Evolutionary conservation across 2,329 filamentous ascomycete species (phyloP).

Genomic region (Davidsoniella virescens): DNA sequence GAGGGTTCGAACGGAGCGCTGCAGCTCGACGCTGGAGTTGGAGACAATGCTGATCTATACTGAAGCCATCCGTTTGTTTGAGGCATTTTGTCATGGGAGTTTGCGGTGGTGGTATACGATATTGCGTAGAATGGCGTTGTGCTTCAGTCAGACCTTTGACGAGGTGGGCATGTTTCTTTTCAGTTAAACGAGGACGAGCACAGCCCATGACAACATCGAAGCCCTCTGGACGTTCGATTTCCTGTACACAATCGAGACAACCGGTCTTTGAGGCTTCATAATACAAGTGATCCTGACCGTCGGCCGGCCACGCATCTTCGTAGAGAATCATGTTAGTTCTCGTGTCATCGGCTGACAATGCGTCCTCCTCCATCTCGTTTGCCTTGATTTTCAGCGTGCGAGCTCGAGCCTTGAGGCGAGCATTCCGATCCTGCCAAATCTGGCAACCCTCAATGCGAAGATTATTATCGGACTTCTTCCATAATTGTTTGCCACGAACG

Average conservation of each 20-base stretch:
- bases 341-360: too few relatives aligned
- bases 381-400: not conserved
- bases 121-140: not conserved
- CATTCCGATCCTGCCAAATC: not conserved
- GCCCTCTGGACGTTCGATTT: not conserved
- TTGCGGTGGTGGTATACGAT: too few relatives aligned
- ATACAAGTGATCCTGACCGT: not conserved
- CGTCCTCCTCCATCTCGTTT: not conserved
- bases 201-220: not conserved
- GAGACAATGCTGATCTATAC: not conserved
- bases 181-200: not conserved
- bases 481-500: not conserved
- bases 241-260: not conserved
- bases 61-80: not conserved
- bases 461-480: not conserved
- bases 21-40: not conserved
- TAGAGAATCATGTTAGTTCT: not conserved
- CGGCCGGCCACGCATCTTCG: not conserved
- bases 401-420: not conserved
- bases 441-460: not conserved
- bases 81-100: not conserved
- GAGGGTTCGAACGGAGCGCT: not conserved
- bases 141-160: not conserved
- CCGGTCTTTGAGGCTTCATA: not conserved
- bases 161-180: not conserved